phyloP scores from a whole-genome alignment of 805 yeast genomes.

The Wickerhamomyces chaumierensis region DNA sequence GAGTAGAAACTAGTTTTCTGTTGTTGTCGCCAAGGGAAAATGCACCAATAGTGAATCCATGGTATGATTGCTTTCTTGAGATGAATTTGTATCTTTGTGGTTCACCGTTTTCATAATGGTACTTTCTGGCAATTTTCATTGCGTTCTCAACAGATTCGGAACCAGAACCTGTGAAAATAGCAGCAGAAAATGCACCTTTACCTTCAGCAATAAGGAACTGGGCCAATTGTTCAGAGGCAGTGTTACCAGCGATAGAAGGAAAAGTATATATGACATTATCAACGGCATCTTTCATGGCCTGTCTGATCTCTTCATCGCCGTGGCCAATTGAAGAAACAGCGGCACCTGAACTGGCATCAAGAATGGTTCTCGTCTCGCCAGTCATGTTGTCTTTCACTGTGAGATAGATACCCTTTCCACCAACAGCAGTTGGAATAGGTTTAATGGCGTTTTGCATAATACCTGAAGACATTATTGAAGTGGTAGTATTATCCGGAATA shows the following conservation, averaged over 20 bases:
- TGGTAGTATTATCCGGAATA: no score
- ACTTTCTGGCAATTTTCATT: slow-evolving; percentile 42
- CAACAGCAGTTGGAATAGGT: slow-evolving; percentile 22
- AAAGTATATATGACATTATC: slow-evolving; percentile 27
- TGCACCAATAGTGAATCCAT: slow-evolving; percentile 37
- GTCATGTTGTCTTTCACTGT: slow-evolving; percentile 26
- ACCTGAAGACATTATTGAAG: slow-evolving; percentile 5
- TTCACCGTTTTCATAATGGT: slow-evolving; percentile 31
- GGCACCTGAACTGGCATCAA: slow-evolving; percentile 39
- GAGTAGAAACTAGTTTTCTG: slow-evolving; percentile 25
- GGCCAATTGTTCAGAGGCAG: slow-evolving; percentile 30
- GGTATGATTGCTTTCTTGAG: slow-evolving; percentile 35
- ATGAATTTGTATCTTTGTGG: slow-evolving; percentile 30
- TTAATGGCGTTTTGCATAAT: slow-evolving; percentile 24
- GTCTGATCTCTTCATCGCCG: slow-evolving; percentile 27
- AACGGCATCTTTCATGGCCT: slow-evolving; percentile 28
- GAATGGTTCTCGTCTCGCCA: slow-evolving; percentile 20
- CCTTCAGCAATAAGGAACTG: slow-evolving; percentile 31
- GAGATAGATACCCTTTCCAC: slow-evolving; percentile 27
- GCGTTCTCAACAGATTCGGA: slow-evolving; percentile 61
- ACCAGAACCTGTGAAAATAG: slow-evolving; percentile 45
- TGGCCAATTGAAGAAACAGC: slow-evolving; percentile 42
- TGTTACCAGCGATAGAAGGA: slow-evolving; percentile 21
- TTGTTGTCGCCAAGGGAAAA: slow-evolving; percentile 29
- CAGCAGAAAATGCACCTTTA: slow-evolving; percentile 30